A percentile compares a stretch with the other conserved stretches of the same genome.
Conservation (phyloP, 2,329 filamentous ascomycete genomes). For the Verticillium nonalfalfae region DNA sequence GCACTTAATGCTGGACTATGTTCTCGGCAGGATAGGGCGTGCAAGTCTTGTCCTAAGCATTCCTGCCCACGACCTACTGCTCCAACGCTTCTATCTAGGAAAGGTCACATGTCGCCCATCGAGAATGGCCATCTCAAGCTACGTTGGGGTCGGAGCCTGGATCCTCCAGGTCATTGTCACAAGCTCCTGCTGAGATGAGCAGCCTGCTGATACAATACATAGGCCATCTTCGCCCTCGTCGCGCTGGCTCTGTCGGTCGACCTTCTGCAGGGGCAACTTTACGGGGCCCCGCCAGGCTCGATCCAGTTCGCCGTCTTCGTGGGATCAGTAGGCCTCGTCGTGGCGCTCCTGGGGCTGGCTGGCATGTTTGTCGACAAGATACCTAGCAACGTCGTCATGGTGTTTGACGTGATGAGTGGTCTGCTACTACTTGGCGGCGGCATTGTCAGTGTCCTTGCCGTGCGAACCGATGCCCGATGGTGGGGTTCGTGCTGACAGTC, state of each 20-base stretch:
- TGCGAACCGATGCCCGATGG: too few relatives aligned
- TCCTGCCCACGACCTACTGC: not conserved
- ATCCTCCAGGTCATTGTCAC: constrained; percentile 5
- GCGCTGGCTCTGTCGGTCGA: constrained; percentile 6
- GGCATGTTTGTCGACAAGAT: constrained; percentile 6
- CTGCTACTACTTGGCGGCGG: constrained; percentile 7
- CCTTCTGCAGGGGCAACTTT: not conserved
- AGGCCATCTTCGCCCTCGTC: constrained; percentile 8
- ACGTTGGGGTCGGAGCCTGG: constrained; percentile 6
- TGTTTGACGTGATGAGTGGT: constrained; percentile 5
- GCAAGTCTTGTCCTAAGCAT: too few relatives aligned
- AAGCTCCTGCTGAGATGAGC: not conserved
- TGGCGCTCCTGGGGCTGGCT: constrained; percentile 1
- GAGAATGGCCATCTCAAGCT: not conserved
- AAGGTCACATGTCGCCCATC: not conserved
- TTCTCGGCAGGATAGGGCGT: too few relatives aligned
- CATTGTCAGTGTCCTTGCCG: constrained; percentile 2
- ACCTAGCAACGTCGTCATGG: constrained; percentile 4
- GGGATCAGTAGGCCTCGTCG: constrained; percentile 6
- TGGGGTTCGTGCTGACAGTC: not conserved
- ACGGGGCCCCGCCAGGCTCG: constrained; percentile 4
- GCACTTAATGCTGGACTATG: too few relatives aligned
- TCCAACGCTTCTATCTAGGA: not conserved
- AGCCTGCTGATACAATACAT: not conserved
- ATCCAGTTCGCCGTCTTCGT: constrained; percentile 5